Conservation (phyloP, 495 filamentous ascomycete genomes). For the Penicillium paxilli region DNA sequence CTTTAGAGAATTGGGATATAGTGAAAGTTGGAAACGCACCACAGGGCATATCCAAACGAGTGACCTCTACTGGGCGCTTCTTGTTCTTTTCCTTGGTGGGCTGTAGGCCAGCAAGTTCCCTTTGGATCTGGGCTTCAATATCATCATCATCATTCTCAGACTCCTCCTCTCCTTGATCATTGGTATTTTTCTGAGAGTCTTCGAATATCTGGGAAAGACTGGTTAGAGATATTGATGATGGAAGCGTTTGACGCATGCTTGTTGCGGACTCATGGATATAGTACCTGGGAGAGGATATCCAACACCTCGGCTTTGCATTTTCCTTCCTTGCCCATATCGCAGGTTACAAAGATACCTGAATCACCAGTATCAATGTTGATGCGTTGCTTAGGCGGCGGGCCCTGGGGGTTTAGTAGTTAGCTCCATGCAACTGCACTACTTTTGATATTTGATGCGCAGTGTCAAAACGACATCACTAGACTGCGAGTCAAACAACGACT, state of each 20-base stretch:
- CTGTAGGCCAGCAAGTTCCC: slow-evolving; percentile 69
- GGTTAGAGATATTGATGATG: not conserved
- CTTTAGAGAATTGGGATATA: not conserved
- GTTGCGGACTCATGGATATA: slow-evolving; percentile 7
- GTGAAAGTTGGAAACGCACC: slow-evolving; percentile 60
- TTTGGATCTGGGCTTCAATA: slow-evolving; percentile 80
- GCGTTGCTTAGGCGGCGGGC: slow-evolving; percentile 27
- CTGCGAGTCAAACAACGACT: too few relatives aligned
- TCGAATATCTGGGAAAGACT: slow-evolving; percentile 20
- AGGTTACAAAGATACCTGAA: slow-evolving; percentile 86
- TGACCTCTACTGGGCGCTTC: slow-evolving; percentile 54
- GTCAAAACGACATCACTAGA: too few relatives aligned
- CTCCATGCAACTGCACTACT: slow-evolving; percentile 1
- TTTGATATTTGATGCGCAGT: too few relatives aligned
- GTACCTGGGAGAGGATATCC: slow-evolving; percentile 74
- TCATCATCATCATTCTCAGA: slow-evolving; percentile 57
- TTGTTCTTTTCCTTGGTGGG: slow-evolving; percentile 44
- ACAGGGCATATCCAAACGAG: slow-evolving; percentile 77
- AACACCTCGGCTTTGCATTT: slow-evolving; percentile 74
- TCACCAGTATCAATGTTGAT: slow-evolving; percentile 69
- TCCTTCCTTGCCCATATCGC: slow-evolving; percentile 74
- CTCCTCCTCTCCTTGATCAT: slow-evolving; percentile 36
- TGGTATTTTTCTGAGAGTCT: slow-evolving; percentile 7
- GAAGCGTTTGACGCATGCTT: not conserved
- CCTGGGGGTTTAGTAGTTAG: slow-evolving; percentile 26